Conservation (phyloP, 2,329 filamentous ascomycete species). For the Cercospora sojina region DNA sequence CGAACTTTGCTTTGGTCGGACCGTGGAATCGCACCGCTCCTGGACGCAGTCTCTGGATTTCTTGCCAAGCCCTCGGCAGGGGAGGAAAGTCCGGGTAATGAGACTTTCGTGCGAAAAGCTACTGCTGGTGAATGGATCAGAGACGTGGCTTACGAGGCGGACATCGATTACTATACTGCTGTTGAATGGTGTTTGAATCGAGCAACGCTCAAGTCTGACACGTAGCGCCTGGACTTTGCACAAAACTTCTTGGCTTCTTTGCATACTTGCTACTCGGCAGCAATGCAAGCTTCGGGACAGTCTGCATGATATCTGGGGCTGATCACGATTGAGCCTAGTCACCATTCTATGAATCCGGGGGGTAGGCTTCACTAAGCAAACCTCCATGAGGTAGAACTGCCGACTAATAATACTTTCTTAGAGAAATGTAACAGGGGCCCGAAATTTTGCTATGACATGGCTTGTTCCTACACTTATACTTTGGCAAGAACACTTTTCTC, state of each 20-base stretch:
- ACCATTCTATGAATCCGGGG: too few relatives aligned
- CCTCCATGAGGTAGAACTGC: too few relatives aligned
- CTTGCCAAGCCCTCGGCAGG: neutral
- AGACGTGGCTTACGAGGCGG: neutral
- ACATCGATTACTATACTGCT: neutral
- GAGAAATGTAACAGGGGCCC: too few relatives aligned
- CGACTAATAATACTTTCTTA: too few relatives aligned
- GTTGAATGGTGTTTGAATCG: neutral
- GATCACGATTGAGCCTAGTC: too few relatives aligned
- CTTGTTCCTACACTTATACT: too few relatives aligned
- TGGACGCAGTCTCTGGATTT: neutral
- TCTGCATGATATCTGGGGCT: neutral
- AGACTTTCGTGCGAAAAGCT: neutral
- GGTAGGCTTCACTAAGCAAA: too few relatives aligned
- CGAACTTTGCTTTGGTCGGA: neutral
- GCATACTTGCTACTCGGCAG: neutral
- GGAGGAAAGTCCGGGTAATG: too few relatives aligned
- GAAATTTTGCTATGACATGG: too few relatives aligned
- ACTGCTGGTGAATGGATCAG: neutral
- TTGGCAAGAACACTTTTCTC: too few relatives aligned
- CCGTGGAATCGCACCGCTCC: neutral
- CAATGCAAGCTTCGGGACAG: neutral
- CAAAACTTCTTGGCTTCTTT: neutral
- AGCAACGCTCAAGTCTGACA: neutral
- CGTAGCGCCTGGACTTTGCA: neutral